phyloP scores from a whole-genome alignment of 2,329 filamentous ascomycete species.

The Fusarium sp. region DNA sequence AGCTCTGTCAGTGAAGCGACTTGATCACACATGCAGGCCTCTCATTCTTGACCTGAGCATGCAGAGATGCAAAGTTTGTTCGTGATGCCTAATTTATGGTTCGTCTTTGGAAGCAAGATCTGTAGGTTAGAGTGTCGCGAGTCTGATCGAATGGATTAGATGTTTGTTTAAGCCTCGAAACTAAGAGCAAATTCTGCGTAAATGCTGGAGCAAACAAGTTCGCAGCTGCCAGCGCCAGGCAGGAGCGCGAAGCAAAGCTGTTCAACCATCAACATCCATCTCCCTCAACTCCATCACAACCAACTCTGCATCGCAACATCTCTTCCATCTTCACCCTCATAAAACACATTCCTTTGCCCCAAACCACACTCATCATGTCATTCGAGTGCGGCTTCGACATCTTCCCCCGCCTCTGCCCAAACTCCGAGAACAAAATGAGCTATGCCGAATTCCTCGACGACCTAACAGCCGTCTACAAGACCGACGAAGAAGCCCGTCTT shows the following conservation, averaged over 20 bases:
- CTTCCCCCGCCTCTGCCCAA: not conserved
- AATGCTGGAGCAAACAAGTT: not conserved
- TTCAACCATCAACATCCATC: not conserved
- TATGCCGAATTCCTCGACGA: not conserved
- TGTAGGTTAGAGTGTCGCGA: not conserved
- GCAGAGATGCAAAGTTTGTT: not conserved
- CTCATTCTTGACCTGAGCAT: fast-evolving
- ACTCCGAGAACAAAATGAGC: not conserved
- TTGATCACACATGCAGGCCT: fast-evolving
- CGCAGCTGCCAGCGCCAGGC: not conserved
- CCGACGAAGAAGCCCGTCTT: fast-evolving
- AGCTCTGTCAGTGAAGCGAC: fast-evolving
- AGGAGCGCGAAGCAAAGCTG: not conserved
- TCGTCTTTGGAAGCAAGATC: not conserved
- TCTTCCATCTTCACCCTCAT: too few relatives aligned
- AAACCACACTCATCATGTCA: not conserved
- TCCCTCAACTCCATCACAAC: not conserved
- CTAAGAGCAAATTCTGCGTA: too few relatives aligned
- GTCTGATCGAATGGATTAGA: fast-evolving
- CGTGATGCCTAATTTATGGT: not conserved
- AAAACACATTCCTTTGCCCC: not conserved
- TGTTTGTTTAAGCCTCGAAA: not conserved
- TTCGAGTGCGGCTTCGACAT: constrained; percentile 11
- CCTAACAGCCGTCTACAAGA: not conserved
- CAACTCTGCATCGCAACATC: not conserved